Percentiles rank a stretch among this genome's conserved stretches.
Evolutionary conservation across 1,284 basidiomycete species (phyloP).

Genomic region (Cutaneotrichosporon mucoides): DNA sequence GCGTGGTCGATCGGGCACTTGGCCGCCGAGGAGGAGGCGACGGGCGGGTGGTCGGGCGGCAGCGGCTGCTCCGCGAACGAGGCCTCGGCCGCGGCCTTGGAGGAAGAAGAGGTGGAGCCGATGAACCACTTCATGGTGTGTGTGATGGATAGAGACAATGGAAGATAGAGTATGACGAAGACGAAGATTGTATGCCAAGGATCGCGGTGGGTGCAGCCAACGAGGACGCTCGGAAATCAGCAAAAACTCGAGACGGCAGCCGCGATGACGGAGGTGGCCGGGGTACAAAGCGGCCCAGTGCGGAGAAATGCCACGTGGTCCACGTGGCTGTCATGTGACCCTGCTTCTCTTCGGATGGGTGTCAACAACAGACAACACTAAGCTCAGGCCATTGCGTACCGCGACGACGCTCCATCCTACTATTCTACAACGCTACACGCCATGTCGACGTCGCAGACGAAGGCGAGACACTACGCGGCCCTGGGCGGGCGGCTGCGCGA

Average conservation of each 20-base stretch:
- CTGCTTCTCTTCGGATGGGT: too few species aligned
- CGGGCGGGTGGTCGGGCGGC: constrained; percentile 28
- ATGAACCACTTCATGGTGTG: constrained; percentile 39
- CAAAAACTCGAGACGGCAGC: background rate
- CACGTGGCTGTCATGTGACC: too few species aligned
- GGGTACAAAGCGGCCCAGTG: background rate
- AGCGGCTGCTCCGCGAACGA: constrained; percentile 3
- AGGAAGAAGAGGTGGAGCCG: constrained; percentile 20
- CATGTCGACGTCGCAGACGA: constrained; percentile 30
- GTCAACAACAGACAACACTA: background rate
- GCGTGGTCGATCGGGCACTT: constrained; percentile 29
- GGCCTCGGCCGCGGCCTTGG: constrained; percentile 3
- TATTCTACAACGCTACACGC: background rate
- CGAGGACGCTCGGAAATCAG: background rate
- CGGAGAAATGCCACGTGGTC: background rate
- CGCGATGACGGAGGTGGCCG: background rate
- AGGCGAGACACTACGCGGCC: constrained; percentile 45
- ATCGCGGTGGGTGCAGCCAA: background rate
- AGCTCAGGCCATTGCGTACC: background rate
- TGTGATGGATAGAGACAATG: background rate
- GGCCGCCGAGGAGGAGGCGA: constrained; percentile 20
- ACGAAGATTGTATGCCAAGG: too few species aligned
- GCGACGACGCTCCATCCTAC: background rate
- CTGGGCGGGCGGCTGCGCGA: constrained; percentile 37
- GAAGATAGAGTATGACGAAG: background rate